Percentiles rank a stretch among this genome's conserved stretches.
phyloP scores from a whole-genome alignment of 345 rosid genomes.

The Citrus australasica region DNA sequence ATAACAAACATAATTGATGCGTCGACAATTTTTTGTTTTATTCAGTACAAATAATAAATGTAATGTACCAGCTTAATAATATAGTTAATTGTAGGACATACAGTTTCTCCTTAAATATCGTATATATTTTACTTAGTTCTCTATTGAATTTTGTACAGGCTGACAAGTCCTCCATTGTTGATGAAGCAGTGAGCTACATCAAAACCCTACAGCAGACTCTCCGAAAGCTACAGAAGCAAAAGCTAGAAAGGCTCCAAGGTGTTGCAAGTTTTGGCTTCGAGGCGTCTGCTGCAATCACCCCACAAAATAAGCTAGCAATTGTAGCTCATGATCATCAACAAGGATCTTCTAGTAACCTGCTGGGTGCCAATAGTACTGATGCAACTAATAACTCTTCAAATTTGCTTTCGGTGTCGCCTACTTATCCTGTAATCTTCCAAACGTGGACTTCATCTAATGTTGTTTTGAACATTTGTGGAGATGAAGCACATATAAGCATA shows the following conservation, averaged over 20 bases:
- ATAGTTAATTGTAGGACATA: background rate
- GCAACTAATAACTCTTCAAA: conserved; percentile 19
- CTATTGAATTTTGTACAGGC: conserved; percentile 35
- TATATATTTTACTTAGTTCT: background rate
- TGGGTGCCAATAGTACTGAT: background rate
- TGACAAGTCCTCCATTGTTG: conserved; percentile 67
- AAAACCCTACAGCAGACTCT: conserved; percentile 38
- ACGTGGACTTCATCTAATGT: conserved; percentile 49
- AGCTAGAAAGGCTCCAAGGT: conserved; percentile 43
- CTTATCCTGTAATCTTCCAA: conserved; percentile 36
- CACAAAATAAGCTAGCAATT: conserved; percentile 27
- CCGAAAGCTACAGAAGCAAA: conserved; percentile 41
- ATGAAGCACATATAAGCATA: conserved; percentile 54
- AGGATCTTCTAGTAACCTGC: conserved; percentile 16
- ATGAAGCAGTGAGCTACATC: conserved; percentile 60
- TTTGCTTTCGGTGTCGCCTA: conserved; percentile 5
- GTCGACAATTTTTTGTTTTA: background rate
- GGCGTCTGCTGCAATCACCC: conserved; percentile 21
- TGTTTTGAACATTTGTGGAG: conserved; percentile 32
- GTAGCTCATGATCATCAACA: conserved; percentile 55
- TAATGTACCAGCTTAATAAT: background rate
- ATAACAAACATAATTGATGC: background rate
- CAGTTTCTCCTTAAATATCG: background rate
- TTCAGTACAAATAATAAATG: background rate
- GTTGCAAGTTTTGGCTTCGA: conserved; percentile 17